Conservation (phyloP, 495 filamentous ascomycete species). For the Penicillium turbatum region DNA sequence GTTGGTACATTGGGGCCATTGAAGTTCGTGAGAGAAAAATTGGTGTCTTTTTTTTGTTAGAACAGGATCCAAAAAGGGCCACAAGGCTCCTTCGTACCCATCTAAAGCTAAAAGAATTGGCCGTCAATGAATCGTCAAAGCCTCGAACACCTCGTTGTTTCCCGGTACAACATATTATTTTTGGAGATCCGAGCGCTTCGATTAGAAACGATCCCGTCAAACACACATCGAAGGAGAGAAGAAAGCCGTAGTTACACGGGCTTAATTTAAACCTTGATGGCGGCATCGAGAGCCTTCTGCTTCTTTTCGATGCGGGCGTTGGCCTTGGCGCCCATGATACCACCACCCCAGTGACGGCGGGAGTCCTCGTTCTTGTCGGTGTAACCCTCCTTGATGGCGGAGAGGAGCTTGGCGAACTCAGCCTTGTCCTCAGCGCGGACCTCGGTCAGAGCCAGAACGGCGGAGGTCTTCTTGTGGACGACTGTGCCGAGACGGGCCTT, state of each 20-base stretch:
- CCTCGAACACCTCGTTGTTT: constrained; percentile 28
- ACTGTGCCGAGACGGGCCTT: constrained; percentile 98
- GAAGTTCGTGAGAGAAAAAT: constrained; percentile 28
- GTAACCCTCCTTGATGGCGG: constrained; percentile 97
- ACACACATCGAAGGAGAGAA: constrained; percentile 21
- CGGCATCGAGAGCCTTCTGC: constrained; percentile 85
- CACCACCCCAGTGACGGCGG: constrained; percentile 97
- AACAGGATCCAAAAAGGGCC: constrained; percentile 24
- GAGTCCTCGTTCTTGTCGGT: constrained; percentile 89
- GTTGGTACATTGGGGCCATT: constrained; percentile 36
- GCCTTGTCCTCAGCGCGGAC: constrained; percentile 95
- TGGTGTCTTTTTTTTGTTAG: constrained; percentile 24
- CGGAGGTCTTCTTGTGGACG: constrained; percentile 99
- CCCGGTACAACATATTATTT: constrained; percentile 22
- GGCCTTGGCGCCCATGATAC: constrained; percentile 99
- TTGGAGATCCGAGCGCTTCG: constrained; percentile 18
- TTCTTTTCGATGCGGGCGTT: constrained; percentile 90
- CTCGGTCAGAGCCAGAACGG: constrained; percentile 93
- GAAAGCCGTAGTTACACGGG: constrained; percentile 14
- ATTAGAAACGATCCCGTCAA: constrained; percentile 23
- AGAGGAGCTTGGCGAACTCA: constrained; percentile 94
- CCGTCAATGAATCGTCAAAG: constrained; percentile 33
- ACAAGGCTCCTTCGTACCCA: constrained; percentile 30
- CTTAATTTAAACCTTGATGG: constrained; percentile 96
- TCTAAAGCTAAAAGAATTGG: constrained; percentile 37